Base-by-base conservation (phyloP, 2,329 filamentous ascomycete species). In the Acrocalymma vagum region DNA sequence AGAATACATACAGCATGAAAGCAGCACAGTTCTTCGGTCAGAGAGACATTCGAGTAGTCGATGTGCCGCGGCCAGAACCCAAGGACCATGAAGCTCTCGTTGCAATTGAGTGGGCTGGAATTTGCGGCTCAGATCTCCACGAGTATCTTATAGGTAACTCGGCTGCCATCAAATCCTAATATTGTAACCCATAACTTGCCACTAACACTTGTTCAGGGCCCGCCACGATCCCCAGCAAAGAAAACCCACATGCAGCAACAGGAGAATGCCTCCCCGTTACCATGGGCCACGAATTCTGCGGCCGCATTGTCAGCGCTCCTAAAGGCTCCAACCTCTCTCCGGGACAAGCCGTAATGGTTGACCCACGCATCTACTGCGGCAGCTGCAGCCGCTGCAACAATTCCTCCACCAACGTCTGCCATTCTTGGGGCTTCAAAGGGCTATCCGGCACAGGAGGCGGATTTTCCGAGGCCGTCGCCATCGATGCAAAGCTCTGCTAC, bases 1-100 rank as follows among this genome's bases (percentile, higher is more conserved):
- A n/a, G n/a, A n/a, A n/a, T n/a, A n/a, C n/a, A n/a, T n/a, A n/a
- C 31, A 54, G 18, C 25, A 65, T 69, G 63, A 61, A 61, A 55
- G 63, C 63, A 31, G 63, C 60, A 30, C 55, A 61, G 17, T 67
- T 57, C 39, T 65, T 53, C 27, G 62, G 49, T 14, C 32, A 45
- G 13, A 30, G 45, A 2, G 59, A 63, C 32, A 51, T 69, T 14
- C 56, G 62, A 10, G 50, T 66, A 9, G 42, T 45, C 9, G 54
- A 66, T 7, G 47, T 64, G 7, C 43, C 53, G 2, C 33, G 46
- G 14, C 60, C 61, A 6, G 33, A 52, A 10, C 51, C 58, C 4
- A 53, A 55, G 13, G 47, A 48, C 0, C 40, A 62, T 21, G 53
- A 64, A 51, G 61, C 54, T 9, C 43, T 65, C 7, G 31, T 68